Evolutionary conservation across 768 basidiomycete species (phyloP).

Genomic region (Lactifluus echinatus): DNA sequence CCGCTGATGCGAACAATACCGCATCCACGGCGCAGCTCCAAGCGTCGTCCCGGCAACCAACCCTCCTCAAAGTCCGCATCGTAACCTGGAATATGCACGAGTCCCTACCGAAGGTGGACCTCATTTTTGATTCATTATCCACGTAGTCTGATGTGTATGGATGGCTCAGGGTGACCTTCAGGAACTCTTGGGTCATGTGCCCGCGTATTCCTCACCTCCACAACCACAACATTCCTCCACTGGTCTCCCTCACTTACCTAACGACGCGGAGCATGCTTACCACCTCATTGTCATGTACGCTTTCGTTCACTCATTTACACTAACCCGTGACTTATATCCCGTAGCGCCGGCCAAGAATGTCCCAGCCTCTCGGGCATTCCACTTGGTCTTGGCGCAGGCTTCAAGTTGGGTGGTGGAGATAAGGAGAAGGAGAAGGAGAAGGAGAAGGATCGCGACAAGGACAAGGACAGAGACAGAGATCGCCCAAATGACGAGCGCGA

Average conservation of each 20-base stretch:
- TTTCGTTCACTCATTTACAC: background rate
- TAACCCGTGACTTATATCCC: constrained; percentile 22
- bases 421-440: constrained; percentile 30
- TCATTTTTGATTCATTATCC: background rate
- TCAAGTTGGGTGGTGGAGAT: constrained; percentile 48
- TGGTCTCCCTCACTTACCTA: constrained; percentile 38
- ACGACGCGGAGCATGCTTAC: constrained; percentile 55
- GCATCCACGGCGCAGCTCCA: constrained; percentile 21
- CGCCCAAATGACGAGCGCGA: constrained; percentile 4
- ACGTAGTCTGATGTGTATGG: constrained; percentile 1
- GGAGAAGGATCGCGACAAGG: constrained; percentile 31
- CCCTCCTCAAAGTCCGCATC: constrained; percentile 57
- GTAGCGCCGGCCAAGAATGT: constrained; percentile 68
- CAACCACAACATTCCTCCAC: constrained; percentile 23
- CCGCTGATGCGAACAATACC: constrained; percentile 22
- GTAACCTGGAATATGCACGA: constrained; percentile 87
- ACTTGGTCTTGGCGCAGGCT: constrained; percentile 68
- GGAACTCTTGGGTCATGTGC: constrained; percentile 59
- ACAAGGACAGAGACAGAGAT: constrained; percentile 9
- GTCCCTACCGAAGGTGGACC: constrained; percentile 58
- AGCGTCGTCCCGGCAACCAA: constrained; percentile 25
- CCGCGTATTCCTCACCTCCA: constrained; percentile 30
- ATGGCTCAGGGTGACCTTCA: constrained; percentile 55
- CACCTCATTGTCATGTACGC: constrained; percentile 73
- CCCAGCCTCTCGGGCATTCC: constrained; percentile 76